Base-by-base conservation (phyloP, 495 filamentous ascomycete species). In the Cryomyces minteri region DNA sequence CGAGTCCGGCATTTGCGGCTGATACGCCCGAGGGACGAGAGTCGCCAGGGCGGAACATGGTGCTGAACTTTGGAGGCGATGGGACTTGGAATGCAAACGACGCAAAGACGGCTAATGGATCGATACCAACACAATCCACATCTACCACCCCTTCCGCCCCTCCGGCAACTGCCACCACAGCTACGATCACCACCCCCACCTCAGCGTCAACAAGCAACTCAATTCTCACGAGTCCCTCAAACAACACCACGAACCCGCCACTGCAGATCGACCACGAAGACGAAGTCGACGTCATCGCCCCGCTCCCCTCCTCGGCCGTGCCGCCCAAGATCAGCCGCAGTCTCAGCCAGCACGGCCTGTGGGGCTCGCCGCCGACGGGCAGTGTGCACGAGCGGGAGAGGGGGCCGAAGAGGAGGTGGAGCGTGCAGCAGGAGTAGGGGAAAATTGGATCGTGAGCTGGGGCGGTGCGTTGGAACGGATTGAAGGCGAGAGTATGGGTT, bases 361-460 rank as follows among this genome's bases (percentile, higher is more conserved):
- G 58, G 58, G 57, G 56, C 34, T 48, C 48, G 9, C 33, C 44
- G 37, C 44, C 39, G 7, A 31, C 39, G 32, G 51, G 48, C 4
- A 49, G 43, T 31, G 29, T 43, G 9, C 40, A 36, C 3, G 50
- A 51, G 44, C 37, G 53, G 43, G 47, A 45, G n/a, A 41, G 34
- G 29, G 57, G 50, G n/a, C 48, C 52, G 34, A 62, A 62, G 55
- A 54, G 59, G 48, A 46, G 59, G 43, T 62, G 59, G 59, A 60
- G 18, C 18, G 18, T 25, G 18, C 18, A 25, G 18, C 18, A 25
- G 18, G 18, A 25, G 18, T 25, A 25, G 18, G 18, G n/a, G 18
- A 25, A 25, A 2, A 25, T 25, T 25, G 18, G 18, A 25, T 25
- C 2, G 18, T 25, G 18, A 25, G 18, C 18, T 25, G 18, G 18